phyloP scores from a whole-genome alignment of 805 yeast genomes.

The Nakazawaea ernobii region DNA sequence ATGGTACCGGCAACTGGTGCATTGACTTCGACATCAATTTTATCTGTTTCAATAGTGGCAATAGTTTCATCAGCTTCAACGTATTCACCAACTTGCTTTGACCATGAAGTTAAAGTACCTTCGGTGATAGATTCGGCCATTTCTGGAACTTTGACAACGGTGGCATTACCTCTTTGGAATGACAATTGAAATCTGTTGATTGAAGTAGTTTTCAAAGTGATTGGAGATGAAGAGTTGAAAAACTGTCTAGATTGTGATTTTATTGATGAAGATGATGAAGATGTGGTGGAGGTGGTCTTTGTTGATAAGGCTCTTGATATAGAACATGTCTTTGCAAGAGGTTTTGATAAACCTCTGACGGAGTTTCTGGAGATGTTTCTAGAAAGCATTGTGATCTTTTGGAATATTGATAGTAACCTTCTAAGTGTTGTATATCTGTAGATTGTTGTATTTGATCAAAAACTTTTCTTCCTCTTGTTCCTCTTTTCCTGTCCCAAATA shows the following conservation, averaged over 20 bases:
- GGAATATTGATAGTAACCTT: no score
- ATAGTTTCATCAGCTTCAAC: conserved; percentile 83
- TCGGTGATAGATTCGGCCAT: conserved; percentile 99
- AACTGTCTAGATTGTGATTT: neutral
- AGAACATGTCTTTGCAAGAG: neutral
- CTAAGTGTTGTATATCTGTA: neutral
- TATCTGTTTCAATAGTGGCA: conserved; percentile 97
- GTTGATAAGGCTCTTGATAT: neutral
- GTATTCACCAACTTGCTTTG: conserved; percentile 79
- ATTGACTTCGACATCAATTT: conserved; percentile 95
- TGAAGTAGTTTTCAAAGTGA: neutral
- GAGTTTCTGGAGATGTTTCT: conserved; percentile 1
- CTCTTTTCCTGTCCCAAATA: no score
- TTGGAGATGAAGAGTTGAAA: neutral
- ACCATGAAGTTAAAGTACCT: conserved; percentile 74
- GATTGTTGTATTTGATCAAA: neutral
- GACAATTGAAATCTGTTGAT: conserved; percentile 1
- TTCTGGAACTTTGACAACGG: conserved; percentile 83
- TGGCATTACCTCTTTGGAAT: conserved; percentile 24
- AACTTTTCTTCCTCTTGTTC: neutral
- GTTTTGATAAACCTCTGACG: conserved; percentile 1
- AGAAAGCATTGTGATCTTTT: conserved; percentile 2
- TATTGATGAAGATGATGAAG: neutral
- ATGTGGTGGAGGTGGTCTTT: neutral
- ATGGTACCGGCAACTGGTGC: conserved; percentile 90